Base-by-base conservation (phyloP, 2,329 filamentous ascomycete species). In the Phialophora verrucosa region DNA sequence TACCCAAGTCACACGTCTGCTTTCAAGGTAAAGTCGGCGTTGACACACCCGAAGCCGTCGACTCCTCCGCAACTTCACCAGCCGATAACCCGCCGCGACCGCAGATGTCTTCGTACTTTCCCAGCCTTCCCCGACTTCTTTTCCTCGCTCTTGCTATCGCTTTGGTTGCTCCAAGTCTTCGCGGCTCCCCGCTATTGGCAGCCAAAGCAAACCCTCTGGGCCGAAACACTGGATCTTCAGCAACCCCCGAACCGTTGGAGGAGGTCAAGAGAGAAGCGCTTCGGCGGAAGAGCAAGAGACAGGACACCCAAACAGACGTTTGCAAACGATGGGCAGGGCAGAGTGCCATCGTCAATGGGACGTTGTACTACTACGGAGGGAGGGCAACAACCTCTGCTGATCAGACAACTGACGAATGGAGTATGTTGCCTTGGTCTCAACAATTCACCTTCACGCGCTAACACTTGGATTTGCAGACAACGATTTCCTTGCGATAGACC, bases 321-420 rank as follows among this genome's bases (percentile, higher is more conserved):
- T 91, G 89, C 73, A 83, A 84, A 62, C 80, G 89, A 75, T 91
- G 88, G 88, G 85, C 85, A 20, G 85, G 88, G 60, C 88, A 91
- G 77, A 84, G 86, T 82, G 75, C 91, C 3, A 75, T 90, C 42
- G 83, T 93, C 17, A 92, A 92, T 70, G 90, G 90, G 14, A 93
- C 90, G 0, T 74, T 93, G 2, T 93, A 91, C 75, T 84, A 92
- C 62, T 93, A 92, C 71, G 91, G 91, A 42, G 91, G 91, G 29
- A 84, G 90, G 70, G 84, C 87, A 14, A 90, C 83, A 58, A 85
- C 82, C 1, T 76, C 82, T 17, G 76, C 82, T 14, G 82, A 83
- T 42, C 90, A 93, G 72, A 83, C 79, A 1, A 77, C 80, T 5
- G 80, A 91, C 73, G 89, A 87, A 1, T 93, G 90, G 90, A 92